Evolutionary conservation across 2,329 filamentous ascomycete species (phyloP).

Genomic region (Emmonsia crescens): DNA sequence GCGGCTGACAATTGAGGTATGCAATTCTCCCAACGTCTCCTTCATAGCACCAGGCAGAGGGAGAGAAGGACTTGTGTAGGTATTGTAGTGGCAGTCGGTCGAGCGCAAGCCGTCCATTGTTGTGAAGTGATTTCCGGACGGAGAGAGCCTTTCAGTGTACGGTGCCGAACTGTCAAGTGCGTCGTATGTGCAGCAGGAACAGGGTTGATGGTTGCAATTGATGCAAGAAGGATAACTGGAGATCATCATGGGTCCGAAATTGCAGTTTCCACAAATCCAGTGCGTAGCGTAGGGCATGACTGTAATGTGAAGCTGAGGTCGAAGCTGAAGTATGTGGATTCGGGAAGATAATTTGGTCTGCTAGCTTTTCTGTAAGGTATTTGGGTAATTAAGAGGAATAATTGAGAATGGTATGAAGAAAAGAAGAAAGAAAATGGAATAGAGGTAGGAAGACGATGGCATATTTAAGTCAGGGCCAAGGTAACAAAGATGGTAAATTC

Average conservation of each 20-base stretch:
- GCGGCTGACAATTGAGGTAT: conserved; percentile 5
- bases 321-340: background rate
- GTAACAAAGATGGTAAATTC: background rate
- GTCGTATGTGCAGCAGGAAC: conserved; percentile 16
- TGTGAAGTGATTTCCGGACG: background rate
- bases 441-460: background rate
- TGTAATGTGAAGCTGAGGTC: background rate
- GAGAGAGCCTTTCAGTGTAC: conserved; percentile 6
- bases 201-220: background rate
- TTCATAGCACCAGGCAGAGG: background rate
- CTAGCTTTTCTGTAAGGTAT: background rate
- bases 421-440: background rate
- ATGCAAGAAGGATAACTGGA: conserved; percentile 6
- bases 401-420: background rate
- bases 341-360: background rate
- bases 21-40: background rate
- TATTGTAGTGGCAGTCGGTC: background rate
- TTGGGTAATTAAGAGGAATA: background rate
- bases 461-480: background rate
- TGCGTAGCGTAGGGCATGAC: conserved; percentile 16
- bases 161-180: conserved; percentile 8
- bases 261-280: conserved; percentile 28
- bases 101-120: background rate
- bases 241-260: conserved; percentile 22
- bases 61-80: background rate